Base-by-base conservation (phyloP, 2,329 filamentous ascomycete genomes). In the Didymella pomorum region DNA sequence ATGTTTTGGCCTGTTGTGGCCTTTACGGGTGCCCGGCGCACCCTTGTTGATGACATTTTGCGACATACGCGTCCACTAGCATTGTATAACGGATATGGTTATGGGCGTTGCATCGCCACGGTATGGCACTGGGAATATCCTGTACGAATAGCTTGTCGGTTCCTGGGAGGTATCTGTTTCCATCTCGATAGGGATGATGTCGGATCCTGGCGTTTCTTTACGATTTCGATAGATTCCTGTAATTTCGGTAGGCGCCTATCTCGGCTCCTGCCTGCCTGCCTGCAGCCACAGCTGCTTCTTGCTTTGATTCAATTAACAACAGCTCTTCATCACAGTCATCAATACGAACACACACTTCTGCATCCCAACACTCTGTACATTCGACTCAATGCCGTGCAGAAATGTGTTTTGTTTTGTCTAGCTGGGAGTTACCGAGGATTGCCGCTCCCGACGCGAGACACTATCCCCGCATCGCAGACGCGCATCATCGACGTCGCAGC, bases 41-140 rank as follows among this genome's bases (percentile, higher is more conserved):
- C 48, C 61, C 46, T 21, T 58, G 47, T 64, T 55, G 58, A 63
- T 64, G 58, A 61, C 37, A 43, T 49, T 35, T 61, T 48, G 48
- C 49, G 51, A 52, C 31, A 52, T 44, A 60, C 33, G 35, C 48
- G 56, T 35, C 48, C 47, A 55, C 61, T 41, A 60, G 53, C 60
- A 61, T 65, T 61, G 58, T 50, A 61, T 62, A 62, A 66, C 46
- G 54, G 53, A 63, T 49, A 66, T 66, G 46, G 45, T 58, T 58
- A 59, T 52, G 43, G 65, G 62, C 60, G 66, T 67, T 63, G 57
- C 43, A 51, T 62, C 62, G 49, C 57, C 39, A 58, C 20, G 55
- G 41, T 44, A 63, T 66, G 60, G 66, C 66, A 65, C 54, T 65
- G 63, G 68, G 60, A 65, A 75, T 75, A 75, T 73, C 72, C 70